Conservation (phyloP, 2,329 filamentous ascomycete species). For the Paracoccidioides brasiliensis region DNA sequence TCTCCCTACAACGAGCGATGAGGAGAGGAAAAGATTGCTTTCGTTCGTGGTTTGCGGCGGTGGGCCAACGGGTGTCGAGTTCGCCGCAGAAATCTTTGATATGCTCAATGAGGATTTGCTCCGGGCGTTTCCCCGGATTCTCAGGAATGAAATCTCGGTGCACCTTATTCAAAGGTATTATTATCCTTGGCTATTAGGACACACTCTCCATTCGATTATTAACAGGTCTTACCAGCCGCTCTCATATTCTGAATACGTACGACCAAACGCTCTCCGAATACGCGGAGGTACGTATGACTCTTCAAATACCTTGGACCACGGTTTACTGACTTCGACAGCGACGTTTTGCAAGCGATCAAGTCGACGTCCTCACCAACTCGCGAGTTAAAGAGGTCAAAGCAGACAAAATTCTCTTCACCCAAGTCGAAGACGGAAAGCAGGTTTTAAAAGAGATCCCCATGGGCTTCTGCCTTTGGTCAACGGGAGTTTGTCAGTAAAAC, state of each 20-base stretch:
- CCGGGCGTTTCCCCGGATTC: constrained; percentile 66
- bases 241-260: constrained; percentile 95
- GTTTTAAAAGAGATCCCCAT: constrained; percentile 89
- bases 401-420: constrained; percentile 80
- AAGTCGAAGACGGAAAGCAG: constrained; percentile 61
- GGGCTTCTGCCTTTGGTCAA: constrained; percentile 97
- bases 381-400: constrained; percentile 76
- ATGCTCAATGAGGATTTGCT: constrained; percentile 90
- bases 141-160: constrained; percentile 96
- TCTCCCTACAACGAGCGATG: constrained; percentile 80
- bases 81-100: constrained; percentile 91
- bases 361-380: constrained; percentile 84
- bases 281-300: constrained; percentile 49
- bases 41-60: constrained; percentile 96
- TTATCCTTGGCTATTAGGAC: not conserved
- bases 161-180: constrained; percentile 69
- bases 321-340: constrained; percentile 30
- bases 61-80: constrained; percentile 92
- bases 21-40: constrained; percentile 72
- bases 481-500: constrained; percentile 52
- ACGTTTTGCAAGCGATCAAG: constrained; percentile 77
- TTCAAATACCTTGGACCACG: not conserved
- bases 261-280: constrained; percentile 88
- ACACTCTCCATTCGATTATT: not conserved
- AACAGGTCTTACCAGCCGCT: constrained; percentile 39